Conservation (phyloP, 2,329 filamentous ascomycete species). For the Ceratocystis smalleyi region DNA sequence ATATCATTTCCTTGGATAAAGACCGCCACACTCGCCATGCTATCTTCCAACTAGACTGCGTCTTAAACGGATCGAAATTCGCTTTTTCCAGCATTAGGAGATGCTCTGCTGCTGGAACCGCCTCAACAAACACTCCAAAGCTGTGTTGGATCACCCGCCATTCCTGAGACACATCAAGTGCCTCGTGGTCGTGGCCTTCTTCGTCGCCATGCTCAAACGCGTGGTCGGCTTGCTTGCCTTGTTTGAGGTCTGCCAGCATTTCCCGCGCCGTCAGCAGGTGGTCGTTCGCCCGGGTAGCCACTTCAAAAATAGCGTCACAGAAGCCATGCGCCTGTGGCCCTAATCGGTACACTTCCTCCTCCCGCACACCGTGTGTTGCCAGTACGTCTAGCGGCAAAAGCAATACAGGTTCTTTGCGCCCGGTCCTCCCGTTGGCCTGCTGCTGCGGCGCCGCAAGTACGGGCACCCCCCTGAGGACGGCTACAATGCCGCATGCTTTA, state of each 20-base stretch:
- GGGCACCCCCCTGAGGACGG: constrained; percentile 74
- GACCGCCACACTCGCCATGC: constrained; percentile 58
- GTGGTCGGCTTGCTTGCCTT: constrained; percentile 61
- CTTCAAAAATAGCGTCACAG: constrained; percentile 76
- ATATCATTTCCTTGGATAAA: constrained; percentile 28
- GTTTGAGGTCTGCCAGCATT: constrained; percentile 69
- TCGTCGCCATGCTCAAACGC: constrained; percentile 68
- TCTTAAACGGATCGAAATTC: constrained; percentile 71
- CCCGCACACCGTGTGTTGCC: constrained; percentile 62
- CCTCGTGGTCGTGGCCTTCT: constrained; percentile 48
- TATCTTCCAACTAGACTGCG: constrained; percentile 56
- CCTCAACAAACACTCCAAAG: constrained; percentile 69
- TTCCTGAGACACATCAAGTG: constrained; percentile 26
- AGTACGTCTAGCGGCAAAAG: constrained; percentile 80
- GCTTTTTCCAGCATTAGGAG: constrained; percentile 59
- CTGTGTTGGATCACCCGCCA: constrained; percentile 38
- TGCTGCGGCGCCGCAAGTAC: constrained; percentile 45
- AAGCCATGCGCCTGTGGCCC: constrained; percentile 67
- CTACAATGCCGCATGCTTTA: constrained; percentile 78
- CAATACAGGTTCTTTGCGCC: constrained; percentile 36
- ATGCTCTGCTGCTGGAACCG: constrained; percentile 63
- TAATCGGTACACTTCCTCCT: constrained; percentile 76
- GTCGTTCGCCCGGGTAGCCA: constrained; percentile 87
- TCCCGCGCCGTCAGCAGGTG: constrained; percentile 87
- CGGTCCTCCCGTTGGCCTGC: constrained; percentile 17